phyloP scores from a whole-genome alignment of 2,329 filamentous ascomycete genomes.

The Arachnomyces sp. region DNA sequence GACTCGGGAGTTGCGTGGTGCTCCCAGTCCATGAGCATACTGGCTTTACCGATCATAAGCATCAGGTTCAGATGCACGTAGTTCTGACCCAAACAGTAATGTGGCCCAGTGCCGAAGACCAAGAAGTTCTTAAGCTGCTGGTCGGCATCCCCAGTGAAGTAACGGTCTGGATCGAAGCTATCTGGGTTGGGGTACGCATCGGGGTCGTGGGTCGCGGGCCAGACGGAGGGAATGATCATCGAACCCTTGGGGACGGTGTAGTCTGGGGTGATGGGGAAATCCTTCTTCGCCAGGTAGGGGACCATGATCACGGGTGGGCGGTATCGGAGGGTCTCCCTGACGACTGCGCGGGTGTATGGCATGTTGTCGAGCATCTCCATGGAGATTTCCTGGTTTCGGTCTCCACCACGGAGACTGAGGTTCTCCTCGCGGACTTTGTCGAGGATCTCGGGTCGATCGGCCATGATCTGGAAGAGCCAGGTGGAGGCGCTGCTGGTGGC shows the following conservation, averaged over 20 bases:
- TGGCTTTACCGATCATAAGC: conserved; percentile 82
- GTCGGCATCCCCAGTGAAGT: conserved; percentile 83
- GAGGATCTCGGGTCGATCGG: conserved; percentile 85
- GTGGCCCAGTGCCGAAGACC: conserved; percentile 89
- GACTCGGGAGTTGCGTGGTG: conserved; percentile 75
- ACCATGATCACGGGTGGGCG: conserved; percentile 96
- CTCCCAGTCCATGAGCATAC: conserved; percentile 78
- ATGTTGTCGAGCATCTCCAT: conserved; percentile 85
- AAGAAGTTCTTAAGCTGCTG: conserved; percentile 92
- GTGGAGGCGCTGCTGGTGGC: conserved; percentile 88
- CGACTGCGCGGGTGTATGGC: conserved; percentile 82
- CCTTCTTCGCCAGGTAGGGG: conserved; percentile 87
- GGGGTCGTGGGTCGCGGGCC: conserved; percentile 81
- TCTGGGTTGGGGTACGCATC: conserved; percentile 89
- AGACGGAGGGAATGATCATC: conserved; percentile 90
- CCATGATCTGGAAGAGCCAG: conserved; percentile 91
- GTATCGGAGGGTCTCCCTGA: conserved; percentile 86
- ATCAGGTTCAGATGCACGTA: conserved; percentile 87
- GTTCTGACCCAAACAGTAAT: conserved; percentile 91
- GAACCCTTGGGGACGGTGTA: conserved; percentile 93
- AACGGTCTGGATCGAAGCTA: conserved; percentile 80
- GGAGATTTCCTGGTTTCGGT: conserved; percentile 60
- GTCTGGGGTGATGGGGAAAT: conserved; percentile 76
- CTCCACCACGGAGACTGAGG: conserved; percentile 63
- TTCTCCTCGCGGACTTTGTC: conserved; percentile 91